These are phyloP conservation scores for Eleusine coracana DNA, from an alignment of 176 grass and related monocot species.

Conservation along the genomic window DNA sequence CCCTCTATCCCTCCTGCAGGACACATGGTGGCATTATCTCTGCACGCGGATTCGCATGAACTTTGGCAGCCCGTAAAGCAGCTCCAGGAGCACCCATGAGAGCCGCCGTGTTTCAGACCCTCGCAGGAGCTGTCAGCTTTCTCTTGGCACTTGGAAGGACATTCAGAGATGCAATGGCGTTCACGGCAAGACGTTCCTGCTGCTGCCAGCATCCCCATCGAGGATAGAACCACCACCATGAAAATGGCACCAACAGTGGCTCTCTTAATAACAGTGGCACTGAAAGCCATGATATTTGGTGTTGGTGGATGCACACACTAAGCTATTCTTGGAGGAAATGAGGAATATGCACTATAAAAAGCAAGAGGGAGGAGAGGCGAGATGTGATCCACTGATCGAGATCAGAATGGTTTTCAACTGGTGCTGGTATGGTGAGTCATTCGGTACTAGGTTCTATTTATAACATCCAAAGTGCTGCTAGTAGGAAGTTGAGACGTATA, in stretches of 20 bases:
- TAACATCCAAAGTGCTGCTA: no score
- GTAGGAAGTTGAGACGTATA: no score
- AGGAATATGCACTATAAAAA: no score
- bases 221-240: background rate
- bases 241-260: background rate
- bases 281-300: no score
- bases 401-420: no score
- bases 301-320: no score
- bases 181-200: background rate
- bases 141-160: background rate
- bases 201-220: background rate
- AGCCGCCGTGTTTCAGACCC: background rate
- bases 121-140: background rate
- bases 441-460: no score
- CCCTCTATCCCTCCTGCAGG: background rate
- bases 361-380: no score
- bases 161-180: background rate
- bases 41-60: background rate
- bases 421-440: no score
- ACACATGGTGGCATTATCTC: no score
- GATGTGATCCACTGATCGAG: no score
- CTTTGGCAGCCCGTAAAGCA: background rate
- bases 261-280: background rate
- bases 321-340: no score
- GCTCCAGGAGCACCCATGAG: background rate